These are phyloP conservation scores for Trichoderma koningiopsis DNA, from an alignment of 2,329 filamentous ascomycete species.

Conservation along the genomic window DNA sequence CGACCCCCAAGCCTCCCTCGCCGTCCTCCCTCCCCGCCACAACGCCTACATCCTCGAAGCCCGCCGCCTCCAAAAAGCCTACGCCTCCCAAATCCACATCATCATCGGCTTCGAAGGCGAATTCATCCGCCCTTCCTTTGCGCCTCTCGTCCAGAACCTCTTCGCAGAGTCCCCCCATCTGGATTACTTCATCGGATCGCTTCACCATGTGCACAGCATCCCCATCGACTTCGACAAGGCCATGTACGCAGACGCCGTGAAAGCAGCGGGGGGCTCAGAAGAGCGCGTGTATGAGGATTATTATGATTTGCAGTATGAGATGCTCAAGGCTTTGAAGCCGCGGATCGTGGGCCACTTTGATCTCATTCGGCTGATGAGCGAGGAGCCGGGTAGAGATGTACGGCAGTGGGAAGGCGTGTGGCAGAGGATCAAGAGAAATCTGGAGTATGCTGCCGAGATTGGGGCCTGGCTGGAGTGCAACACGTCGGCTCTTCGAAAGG, in stretches of 20 bases:
- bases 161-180: conserved; percentile 65
- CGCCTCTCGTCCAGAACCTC: conserved; percentile 62
- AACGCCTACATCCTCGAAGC: conserved; percentile 77
- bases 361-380: conserved; percentile 78
- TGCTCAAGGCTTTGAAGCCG: conserved; percentile 73
- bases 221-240: conserved; percentile 84
- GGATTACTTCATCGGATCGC: conserved; percentile 90
- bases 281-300: conserved; percentile 78
- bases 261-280: conserved; percentile 55
- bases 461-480: conserved; percentile 89
- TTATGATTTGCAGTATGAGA: conserved; percentile 82
- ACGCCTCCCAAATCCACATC: conserved; percentile 71
- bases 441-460: conserved; percentile 69
- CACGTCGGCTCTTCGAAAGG: conserved; percentile 83
- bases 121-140: conserved; percentile 75
- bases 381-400: conserved; percentile 65
- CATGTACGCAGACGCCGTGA: conserved; percentile 60
- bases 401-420: conserved; percentile 66
- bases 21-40: conserved; percentile 58
- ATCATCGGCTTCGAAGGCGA: conserved; percentile 92
- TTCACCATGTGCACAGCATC: conserved; percentile 84
- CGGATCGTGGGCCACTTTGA: conserved; percentile 92
- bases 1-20: conserved; percentile 51
- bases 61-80: conserved; percentile 67
- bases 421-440: conserved; percentile 72